These are phyloP conservation scores for Saccharata proteae DNA, from an alignment of 2,329 filamentous ascomycete species.

Conservation along the genomic window DNA sequence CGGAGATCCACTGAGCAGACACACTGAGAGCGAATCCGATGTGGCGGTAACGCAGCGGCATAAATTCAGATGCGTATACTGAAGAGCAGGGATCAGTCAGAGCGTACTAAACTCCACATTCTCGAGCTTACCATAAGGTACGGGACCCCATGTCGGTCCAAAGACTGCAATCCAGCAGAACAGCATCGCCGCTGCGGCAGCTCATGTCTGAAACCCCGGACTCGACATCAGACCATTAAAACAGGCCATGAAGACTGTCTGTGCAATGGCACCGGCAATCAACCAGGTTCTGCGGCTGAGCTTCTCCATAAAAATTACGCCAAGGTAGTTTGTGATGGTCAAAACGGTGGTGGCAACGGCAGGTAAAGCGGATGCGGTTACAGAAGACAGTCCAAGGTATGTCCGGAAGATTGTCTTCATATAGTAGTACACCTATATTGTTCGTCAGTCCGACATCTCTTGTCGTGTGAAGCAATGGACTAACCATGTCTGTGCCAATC, in stretches of 20 bases:
- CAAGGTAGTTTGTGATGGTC: conserved; percentile 15
- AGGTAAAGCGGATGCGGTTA: conserved; percentile 14
- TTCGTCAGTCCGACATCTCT: conserved; percentile 3
- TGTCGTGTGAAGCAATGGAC: conserved; percentile 1
- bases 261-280: conserved; percentile 8
- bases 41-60: conserved; percentile 24
- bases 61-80: conserved; percentile 21
- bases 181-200: conserved; percentile 20
- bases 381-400: conserved; percentile 16
- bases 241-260: conserved; percentile 18
- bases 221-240: conserved; percentile 16
- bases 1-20: conserved; percentile 23
- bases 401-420: conserved; percentile 28
- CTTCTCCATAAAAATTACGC: conserved; percentile 17
- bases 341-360: conserved; percentile 17
- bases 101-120: too few species aligned
- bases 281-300: conserved; percentile 17
- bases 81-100: background rate
- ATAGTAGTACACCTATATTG: conserved; percentile 19
- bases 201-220: conserved; percentile 11
- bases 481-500: conserved; percentile 31
- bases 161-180: conserved; percentile 21
- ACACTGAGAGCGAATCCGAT: conserved; percentile 20
- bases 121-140: conserved; percentile 8
- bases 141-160: conserved; percentile 19